A percentile compares a stretch with the other conserved stretches of the same genome.
Conservation (phyloP, 1,139 yeast genomes). For the Sugiyamaella japonica region DNA sequence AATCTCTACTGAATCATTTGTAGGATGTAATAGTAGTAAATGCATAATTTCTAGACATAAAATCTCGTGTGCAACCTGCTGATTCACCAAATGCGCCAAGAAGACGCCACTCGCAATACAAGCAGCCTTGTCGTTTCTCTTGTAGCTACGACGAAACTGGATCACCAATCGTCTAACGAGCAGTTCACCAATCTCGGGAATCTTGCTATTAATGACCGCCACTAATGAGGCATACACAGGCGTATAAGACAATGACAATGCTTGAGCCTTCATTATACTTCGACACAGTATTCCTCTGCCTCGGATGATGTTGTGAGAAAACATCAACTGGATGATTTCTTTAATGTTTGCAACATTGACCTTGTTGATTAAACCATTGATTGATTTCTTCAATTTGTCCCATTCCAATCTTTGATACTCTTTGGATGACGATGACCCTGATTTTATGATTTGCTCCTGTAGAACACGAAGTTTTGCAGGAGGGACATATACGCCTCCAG, state of each 20-base stretch:
- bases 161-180: conserved; percentile 55
- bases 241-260: conserved; percentile 45
- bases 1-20: conserved; percentile 54
- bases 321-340: conserved; percentile 49
- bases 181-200: conserved; percentile 69
- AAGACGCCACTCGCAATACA: conserved; percentile 52
- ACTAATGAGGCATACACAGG: conserved; percentile 59
- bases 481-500: conserved; percentile 54
- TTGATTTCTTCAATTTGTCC: conserved; percentile 51
- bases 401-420: conserved; percentile 56
- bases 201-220: conserved; percentile 61
- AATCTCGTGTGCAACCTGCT: conserved; percentile 63
- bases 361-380: conserved; percentile 52
- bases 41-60: conserved; percentile 64
- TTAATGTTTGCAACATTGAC: conserved; percentile 52
- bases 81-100: conserved; percentile 64
- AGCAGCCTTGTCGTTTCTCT: conserved; percentile 48
- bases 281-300: conserved; percentile 63
- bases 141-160: conserved; percentile 59
- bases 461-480: conserved; percentile 52
- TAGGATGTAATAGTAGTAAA: conserved; percentile 54
- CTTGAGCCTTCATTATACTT: conserved; percentile 58
- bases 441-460: conserved; percentile 42
- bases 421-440: conserved; percentile 34
- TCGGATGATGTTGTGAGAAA: conserved; percentile 55